phyloP scores from a whole-genome alignment of 2,329 filamentous ascomycete genomes.

The Botrytis deweyae region DNA sequence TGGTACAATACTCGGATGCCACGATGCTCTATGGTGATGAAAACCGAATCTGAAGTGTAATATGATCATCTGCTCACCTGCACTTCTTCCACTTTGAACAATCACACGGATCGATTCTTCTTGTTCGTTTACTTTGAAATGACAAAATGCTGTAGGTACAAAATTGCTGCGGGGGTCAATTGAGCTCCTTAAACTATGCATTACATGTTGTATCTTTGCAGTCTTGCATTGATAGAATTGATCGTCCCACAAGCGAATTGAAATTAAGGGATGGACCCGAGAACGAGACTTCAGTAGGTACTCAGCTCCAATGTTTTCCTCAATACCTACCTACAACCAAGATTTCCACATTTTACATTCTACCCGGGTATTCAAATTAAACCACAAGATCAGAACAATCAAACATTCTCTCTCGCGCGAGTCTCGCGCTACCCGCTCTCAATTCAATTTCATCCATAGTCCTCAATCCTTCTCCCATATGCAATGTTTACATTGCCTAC shows the following conservation, averaged over 20 bases:
- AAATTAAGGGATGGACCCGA: background rate
- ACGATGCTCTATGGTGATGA: conserved; percentile 14
- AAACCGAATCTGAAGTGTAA: background rate
- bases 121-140: background rate
- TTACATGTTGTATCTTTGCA: background rate
- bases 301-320: background rate
- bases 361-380: background rate
- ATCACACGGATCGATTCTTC: conserved; percentile 7
- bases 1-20: conserved; percentile 4
- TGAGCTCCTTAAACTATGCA: conserved; percentile 2
- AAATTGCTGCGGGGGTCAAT: background rate
- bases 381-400: background rate
- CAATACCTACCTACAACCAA: background rate
- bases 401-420: background rate
- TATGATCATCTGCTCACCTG: conserved; percentile 29
- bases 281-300: background rate
- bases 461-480: background rate
- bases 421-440: conserved; percentile 5
- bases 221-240: background rate
- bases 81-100: conserved; percentile 1
- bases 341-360: background rate
- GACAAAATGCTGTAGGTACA: background rate
- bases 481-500: background rate
- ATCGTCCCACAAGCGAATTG: background rate
- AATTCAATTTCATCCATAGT: background rate